Conservation (phyloP, 2,329 filamentous ascomycete genomes). For the Waltergamsia citrina region DNA sequence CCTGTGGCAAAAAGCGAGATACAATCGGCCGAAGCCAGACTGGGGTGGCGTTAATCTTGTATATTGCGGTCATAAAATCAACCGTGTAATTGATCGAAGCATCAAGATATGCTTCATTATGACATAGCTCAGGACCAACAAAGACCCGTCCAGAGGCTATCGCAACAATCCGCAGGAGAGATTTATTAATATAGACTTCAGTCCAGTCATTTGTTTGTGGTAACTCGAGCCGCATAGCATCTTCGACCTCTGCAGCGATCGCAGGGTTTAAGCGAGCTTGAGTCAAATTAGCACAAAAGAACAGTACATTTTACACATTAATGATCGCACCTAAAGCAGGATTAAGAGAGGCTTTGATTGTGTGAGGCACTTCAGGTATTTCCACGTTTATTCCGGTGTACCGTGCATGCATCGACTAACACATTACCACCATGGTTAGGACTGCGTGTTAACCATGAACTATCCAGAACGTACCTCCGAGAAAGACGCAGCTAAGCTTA, state of each 20-base stretch:
- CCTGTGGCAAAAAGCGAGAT: slow-evolving; percentile 19
- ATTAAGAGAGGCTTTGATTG: slow-evolving; percentile 20
- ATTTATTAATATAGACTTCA: slow-evolving; percentile 24
- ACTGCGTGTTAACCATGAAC: no score
- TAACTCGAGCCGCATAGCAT: slow-evolving; percentile 21
- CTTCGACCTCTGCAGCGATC: slow-evolving; percentile 26
- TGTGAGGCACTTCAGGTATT: slow-evolving; percentile 14
- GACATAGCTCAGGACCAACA: slow-evolving; percentile 35
- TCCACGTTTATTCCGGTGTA: slow-evolving; percentile 21
- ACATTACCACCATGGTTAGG: no score
- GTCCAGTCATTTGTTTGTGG: slow-evolving; percentile 29
- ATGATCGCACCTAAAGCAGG: slow-evolving; percentile 19
- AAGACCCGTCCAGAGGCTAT: slow-evolving; percentile 36
- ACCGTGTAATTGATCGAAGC: slow-evolving; percentile 37
- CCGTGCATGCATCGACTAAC: slow-evolving; percentile 18
- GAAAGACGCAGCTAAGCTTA: slow-evolving; percentile 6
- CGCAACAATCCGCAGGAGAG: slow-evolving; percentile 33
- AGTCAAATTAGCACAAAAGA: no score
- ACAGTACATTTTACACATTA: no score
- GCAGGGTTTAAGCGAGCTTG: slow-evolving; percentile 23
- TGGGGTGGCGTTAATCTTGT: slow-evolving; percentile 14
- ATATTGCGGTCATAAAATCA: slow-evolving; percentile 25
- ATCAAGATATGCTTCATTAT: slow-evolving; percentile 32
- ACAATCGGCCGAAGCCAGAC: slow-evolving; percentile 22
- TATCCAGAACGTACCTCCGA: slow-evolving; percentile 7